phyloP scores from a whole-genome alignment of 1,284 basidiomycete species.

The Coniferiporia weirii region DNA sequence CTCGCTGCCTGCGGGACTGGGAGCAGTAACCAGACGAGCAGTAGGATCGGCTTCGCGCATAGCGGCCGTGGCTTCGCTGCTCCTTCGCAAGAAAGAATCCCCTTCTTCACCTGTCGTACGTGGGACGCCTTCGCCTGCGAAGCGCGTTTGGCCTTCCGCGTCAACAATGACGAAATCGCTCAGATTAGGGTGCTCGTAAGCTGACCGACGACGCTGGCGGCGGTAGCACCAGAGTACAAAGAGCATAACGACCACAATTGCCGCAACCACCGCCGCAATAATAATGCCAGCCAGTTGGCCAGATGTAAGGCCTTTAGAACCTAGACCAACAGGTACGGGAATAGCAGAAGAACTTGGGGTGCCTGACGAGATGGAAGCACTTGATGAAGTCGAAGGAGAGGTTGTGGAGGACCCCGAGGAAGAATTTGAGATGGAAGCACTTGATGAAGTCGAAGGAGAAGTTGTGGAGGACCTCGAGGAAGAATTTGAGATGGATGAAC shows the following conservation, averaged over 20 bases:
- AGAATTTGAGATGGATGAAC: not conserved
- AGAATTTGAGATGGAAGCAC: constrained; percentile 3
- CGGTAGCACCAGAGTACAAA: constrained; percentile 7
- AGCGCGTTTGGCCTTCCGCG: constrained; percentile 11
- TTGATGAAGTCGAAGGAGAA: constrained; percentile 3
- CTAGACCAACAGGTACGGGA: not conserved
- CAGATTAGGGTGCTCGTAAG: constrained; percentile 14
- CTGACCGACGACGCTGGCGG: constrained; percentile 3
- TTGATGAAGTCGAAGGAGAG: constrained; percentile 2
- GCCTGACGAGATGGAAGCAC: constrained; percentile 16
- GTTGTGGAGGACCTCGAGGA: not conserved
- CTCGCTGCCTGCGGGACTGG: constrained; percentile 7
- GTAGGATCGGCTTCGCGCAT: constrained; percentile 10
- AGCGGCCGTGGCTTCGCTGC: constrained; percentile 4
- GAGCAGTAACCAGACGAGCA: constrained; percentile 13
- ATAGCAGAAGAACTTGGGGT: constrained; percentile 19
- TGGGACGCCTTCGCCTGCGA: constrained; percentile 18
- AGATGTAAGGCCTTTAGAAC: constrained; percentile 1
- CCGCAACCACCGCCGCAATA: constrained; percentile 10
- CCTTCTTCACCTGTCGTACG: constrained; percentile 17
- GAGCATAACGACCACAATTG: constrained; percentile 8
- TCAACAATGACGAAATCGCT: constrained; percentile 19
- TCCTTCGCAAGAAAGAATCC: constrained; percentile 16
- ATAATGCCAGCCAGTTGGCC: constrained; percentile 14
- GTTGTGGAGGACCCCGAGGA: not conserved